Base-by-base conservation (phyloP, 805 yeast species). In the Tetrapisispora taiwanensis region DNA sequence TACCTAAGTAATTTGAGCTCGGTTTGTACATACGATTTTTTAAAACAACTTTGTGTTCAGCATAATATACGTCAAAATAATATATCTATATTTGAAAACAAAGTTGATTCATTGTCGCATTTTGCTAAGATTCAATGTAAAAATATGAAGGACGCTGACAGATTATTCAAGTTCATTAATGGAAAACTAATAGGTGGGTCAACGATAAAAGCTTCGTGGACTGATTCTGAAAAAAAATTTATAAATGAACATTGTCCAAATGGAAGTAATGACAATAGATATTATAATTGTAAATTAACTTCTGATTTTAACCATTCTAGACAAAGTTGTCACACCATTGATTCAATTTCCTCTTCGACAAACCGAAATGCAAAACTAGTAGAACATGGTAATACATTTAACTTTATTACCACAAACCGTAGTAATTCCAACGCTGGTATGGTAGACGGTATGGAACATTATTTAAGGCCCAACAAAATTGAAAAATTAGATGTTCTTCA, bases 141-240 rank as follows among this genome's bases (percentile, higher is more conserved):
- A 17, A 48, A 51, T 10, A 52, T 48, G 24, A 41, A 45, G 0
- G 58, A 57, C 39, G 56, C 62, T 8, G 43, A 40, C 12, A 49
- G 50, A 31, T 40, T 59, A 15, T 52, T 50, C 33, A 47, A 44
- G 3, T 49, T 47, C 7, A 35, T 63, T 24, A 52, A 60, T 35
- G 49, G 51, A 13, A 54, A 54, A 37, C 45, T 61, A 27, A 48
- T 63, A 18, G 66, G 65, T 8, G 65, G 62, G 28, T 50, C 52
- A 24, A 43, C 52, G 7, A 48, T 60, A 14, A 46, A 48, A 28
- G 55, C 52, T 6, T 52, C 58, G 4, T 59, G 60, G 61, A 37
- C 41, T 36, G 42, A 41, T 14, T 17, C 14, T 3, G 4, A 8
- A 7, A 39, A 12, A 32, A n/a, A 15, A 10, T 5, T 14, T 12